A percentile compares a stretch with the other conserved stretches of the same genome.
Evolutionary conservation across 2,329 filamentous ascomycete genomes (phyloP).

Genomic region (Leptographium wingfieldii): DNA sequence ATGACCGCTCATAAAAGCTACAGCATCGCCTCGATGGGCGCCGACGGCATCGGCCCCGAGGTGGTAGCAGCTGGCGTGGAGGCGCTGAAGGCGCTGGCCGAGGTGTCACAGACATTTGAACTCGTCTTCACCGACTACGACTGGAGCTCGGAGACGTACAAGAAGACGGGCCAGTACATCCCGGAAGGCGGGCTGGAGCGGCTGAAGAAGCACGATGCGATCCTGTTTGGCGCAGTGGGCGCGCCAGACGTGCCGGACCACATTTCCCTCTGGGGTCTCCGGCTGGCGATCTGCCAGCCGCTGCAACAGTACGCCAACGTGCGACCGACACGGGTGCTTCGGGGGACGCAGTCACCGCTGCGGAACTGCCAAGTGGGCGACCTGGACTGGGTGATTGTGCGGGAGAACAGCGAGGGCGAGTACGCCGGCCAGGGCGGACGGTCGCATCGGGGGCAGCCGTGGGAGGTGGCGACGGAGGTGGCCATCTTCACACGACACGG

Average conservation of each 20-base stretch:
- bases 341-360: slow-evolving; percentile 44
- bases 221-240: slow-evolving; percentile 20
- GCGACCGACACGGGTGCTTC: slow-evolving; percentile 45
- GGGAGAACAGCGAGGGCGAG: slow-evolving; percentile 55
- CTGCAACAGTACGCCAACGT: slow-evolving; percentile 57
- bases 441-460: slow-evolving; percentile 41
- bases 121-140: slow-evolving; percentile 51
- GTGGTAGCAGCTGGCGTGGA: slow-evolving; percentile 23
- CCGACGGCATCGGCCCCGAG: slow-evolving; percentile 20
- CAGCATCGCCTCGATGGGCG: slow-evolving; percentile 11
- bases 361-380: slow-evolving; percentile 33
- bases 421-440: slow-evolving; percentile 51
- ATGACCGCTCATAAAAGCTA: neutral
- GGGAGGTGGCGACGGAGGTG: slow-evolving; percentile 49
- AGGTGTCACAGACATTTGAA: slow-evolving; percentile 42
- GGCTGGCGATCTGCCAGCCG: slow-evolving; percentile 49
- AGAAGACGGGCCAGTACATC: slow-evolving; percentile 52
- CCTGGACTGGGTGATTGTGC: slow-evolving; percentile 53
- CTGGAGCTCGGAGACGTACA: slow-evolving; percentile 56
- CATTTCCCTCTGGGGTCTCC: slow-evolving; percentile 52
- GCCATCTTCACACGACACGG: slow-evolving; percentile 49
- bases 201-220: slow-evolving; percentile 25
- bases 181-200: slow-evolving; percentile 45
- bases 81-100: slow-evolving; percentile 19
- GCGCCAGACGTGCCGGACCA: slow-evolving; percentile 45